Evolutionary conservation across 2,329 filamentous ascomycete species (phyloP).

Genomic region (Boeremia lycopersici): DNA sequence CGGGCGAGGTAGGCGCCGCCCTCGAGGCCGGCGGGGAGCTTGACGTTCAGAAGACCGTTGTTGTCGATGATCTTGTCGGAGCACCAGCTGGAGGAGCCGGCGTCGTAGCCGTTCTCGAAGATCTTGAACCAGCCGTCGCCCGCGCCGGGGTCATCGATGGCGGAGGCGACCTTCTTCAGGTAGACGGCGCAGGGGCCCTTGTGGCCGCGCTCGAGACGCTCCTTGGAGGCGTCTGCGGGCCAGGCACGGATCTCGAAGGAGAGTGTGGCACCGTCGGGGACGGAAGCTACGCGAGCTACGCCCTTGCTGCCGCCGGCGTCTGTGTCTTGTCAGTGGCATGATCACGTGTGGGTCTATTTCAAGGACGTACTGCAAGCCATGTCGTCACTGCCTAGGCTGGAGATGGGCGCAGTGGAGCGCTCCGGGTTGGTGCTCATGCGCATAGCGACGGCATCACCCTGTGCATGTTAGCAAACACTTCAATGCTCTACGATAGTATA

Average conservation of each 20-base stretch:
- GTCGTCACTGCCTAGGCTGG: slow-evolving; percentile 61
- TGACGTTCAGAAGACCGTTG: slow-evolving; percentile 67
- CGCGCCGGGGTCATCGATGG: slow-evolving; percentile 56
- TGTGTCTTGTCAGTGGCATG: slow-evolving; percentile 30
- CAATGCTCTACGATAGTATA: not conserved
- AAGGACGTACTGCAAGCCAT: slow-evolving; percentile 71
- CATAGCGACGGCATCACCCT: slow-evolving; percentile 75
- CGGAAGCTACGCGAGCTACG: slow-evolving; percentile 55
- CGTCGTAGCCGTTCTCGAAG: slow-evolving; percentile 71
- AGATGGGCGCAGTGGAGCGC: slow-evolving; percentile 64
- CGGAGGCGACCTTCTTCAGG: slow-evolving; percentile 70
- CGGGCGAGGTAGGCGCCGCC: slow-evolving; percentile 74
- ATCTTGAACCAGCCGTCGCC: slow-evolving; percentile 81
- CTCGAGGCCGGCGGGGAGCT: slow-evolving; percentile 65
- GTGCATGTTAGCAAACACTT: slow-evolving; percentile 26
- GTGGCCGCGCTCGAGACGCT: slow-evolving; percentile 65
- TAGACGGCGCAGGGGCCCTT: slow-evolving; percentile 76
- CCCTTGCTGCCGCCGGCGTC: slow-evolving; percentile 57
- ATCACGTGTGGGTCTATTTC: too few species aligned
- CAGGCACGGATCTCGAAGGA: slow-evolving; percentile 71
- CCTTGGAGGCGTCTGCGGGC: slow-evolving; percentile 61
- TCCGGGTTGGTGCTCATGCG: slow-evolving; percentile 65
- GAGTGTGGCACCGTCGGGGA: slow-evolving; percentile 60
- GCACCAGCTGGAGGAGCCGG: slow-evolving; percentile 66
- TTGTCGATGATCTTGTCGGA: slow-evolving; percentile 70